Conservation (phyloP, 2,329 filamentous ascomycete species). For the Nemania diffusa region DNA sequence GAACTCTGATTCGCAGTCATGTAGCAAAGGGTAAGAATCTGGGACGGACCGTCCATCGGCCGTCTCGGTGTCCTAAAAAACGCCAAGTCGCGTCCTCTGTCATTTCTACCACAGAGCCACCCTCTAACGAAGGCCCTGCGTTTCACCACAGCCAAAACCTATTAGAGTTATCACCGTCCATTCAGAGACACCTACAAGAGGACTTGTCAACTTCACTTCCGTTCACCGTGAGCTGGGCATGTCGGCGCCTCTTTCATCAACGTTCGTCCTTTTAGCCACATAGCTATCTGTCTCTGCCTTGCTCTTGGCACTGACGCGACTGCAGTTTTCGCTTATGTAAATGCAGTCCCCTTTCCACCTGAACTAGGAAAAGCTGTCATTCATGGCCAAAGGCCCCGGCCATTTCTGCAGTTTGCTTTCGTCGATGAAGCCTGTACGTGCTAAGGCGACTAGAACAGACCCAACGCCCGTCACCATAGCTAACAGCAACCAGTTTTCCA, state of each 20-base stretch:
- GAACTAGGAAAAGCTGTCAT: conserved; percentile 20
- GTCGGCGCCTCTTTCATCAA: conserved; percentile 24
- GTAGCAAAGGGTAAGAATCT: conserved; percentile 41
- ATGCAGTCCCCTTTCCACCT: conserved; percentile 15
- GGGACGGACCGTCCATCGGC: conserved; percentile 27
- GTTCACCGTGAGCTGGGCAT: conserved; percentile 21
- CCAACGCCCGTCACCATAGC: not conserved
- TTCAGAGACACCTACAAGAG: conserved; percentile 25
- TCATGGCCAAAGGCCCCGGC: conserved; percentile 13
- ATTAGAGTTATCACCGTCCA: not conserved
- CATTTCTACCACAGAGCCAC: not conserved
- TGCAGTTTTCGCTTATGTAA: conserved; percentile 27
- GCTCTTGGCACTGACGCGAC: not conserved
- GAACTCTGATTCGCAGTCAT: conserved; percentile 38
- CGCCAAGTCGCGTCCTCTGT: not conserved
- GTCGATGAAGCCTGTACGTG: conserved; percentile 49
- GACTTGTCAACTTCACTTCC: conserved; percentile 23
- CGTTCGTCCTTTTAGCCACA: conserved; percentile 15
- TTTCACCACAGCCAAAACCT: not conserved
- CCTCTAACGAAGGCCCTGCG: not conserved
- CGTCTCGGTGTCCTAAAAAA: conserved; percentile 17
- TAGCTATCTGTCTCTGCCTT: not conserved
- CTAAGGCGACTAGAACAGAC: not conserved
- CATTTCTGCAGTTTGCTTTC: conserved; percentile 46
- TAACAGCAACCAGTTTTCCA: conserved; percentile 42